Base-by-base conservation (phyloP, 2,329 filamentous ascomycete species). In the Mollisiaceae sp. region DNA sequence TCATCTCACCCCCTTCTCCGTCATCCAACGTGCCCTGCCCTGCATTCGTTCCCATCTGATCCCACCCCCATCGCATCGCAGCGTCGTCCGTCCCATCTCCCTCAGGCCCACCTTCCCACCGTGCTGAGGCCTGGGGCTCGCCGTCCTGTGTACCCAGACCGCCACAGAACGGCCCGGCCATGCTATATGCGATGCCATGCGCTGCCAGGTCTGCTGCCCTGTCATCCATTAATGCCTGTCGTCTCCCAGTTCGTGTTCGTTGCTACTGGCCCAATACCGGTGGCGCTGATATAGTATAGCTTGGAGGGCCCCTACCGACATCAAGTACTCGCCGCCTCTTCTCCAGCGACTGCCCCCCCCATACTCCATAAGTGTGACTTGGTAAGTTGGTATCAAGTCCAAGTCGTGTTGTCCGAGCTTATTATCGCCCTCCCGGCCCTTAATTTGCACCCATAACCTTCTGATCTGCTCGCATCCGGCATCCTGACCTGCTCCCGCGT, bases 401-500 rank as follows among this genome's bases (percentile, higher is more conserved):
- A 24, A 65, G 65, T 69, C 66, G 60, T 69, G 65, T 67, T 52
- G 45, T 68, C 62, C 65, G 66, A 65, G 67, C 67, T 69, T 67
- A 67, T 64, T 67, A 66, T 63, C 45, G 14, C 59, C 41, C 36
- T 41, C 65, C 64, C 54, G 32, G 67, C 35, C 47, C 62, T 59
- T 69, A 69, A 41, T 41, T 62, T 63, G 50, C 59, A 50, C 35
- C 27, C 3, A 12, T 59, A 59, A 54, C 58, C 62, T 38, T 63
- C 58, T 59, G 57, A 55, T 62, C 50, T 65, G 41, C 63, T 65
- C 63, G 64, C 63, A 57, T 68, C 62, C 66, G 69, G 69, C 67
- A 70, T 65, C 67, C 70, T 18, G 36, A 45, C 47, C 58, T 61
- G 64, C 60, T 69, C 67, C 67, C 69, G 69, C 64, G 64, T 71